Base-by-base conservation (phyloP, 208 protist species). In the Paratrypanosoma confusum region DNA sequence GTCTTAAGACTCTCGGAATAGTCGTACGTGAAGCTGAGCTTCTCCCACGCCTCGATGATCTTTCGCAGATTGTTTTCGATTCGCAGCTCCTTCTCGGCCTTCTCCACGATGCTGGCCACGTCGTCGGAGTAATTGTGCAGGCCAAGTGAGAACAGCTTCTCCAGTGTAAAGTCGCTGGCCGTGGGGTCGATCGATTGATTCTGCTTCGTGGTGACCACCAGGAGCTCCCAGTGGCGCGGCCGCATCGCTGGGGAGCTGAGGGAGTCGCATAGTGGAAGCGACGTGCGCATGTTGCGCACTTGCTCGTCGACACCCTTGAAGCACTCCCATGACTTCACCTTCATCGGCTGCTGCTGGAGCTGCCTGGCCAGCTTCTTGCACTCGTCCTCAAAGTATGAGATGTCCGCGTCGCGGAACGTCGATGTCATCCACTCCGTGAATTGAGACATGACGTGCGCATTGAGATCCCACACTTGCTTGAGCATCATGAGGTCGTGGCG, bases 121-220 rank as follows among this genome's bases (percentile, higher is more conserved):
- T 96, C 95, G 20, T 98, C 96, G 0, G 89, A 88, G 62, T 90
- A 97, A 39, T 96, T 96, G 69, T 98, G 91, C 36, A 99, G 86
- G 17, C 95, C 86, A 4, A 98, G 82, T 1, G 84, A 81, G 28
- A 98, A 90, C 24, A 99, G 75, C 53, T 97, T 94, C 41, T 93
- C 69, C 6, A 99, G 80, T 17, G 78, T 94, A 59, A 99, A 97
- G 51, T 92, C 74, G 27, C 71, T 68, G 5, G 76, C 69, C 4
- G 78, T 65, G 34, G 90, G 90, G 57, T 96, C 75, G 50, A 95
- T 95, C 22, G 63, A 88, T 28, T 80, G 68, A 1, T 67, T 48
- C 73, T 92, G 81, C 63, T 86, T 84, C 5, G 95, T 97, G 14
- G 91, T 90, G 7, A 90, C 74, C 41, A 96, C 86, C 3, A 98